Conservation (phyloP, 495 filamentous ascomycete species). For the Astrothelium subdiscretum region DNA sequence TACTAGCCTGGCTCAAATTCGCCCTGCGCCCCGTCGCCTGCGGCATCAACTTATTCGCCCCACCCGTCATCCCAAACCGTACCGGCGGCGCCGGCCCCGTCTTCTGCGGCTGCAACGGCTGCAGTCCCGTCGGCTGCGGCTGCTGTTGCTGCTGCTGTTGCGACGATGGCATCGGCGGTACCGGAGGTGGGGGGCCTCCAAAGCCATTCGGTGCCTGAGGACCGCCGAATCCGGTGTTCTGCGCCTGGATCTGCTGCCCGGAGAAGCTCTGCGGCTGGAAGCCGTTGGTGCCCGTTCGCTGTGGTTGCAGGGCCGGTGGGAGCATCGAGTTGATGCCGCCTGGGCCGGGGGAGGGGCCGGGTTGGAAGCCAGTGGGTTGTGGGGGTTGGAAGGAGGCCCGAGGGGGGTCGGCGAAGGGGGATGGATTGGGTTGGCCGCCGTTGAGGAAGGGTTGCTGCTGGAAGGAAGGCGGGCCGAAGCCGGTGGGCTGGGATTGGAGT, state of each 20-base stretch:
- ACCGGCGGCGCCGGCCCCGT: constrained; percentile 89
- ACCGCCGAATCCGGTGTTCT: constrained; percentile 7
- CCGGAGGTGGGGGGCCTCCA: constrained; percentile 14
- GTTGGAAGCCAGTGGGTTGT: constrained; percentile 19
- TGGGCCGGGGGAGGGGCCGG: constrained; percentile 9
- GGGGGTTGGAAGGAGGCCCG: not conserved
- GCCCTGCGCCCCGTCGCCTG: constrained; percentile 85
- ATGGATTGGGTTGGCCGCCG: constrained; percentile 31
- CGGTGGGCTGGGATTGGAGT: constrained; percentile 36
- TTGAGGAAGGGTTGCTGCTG: constrained; percentile 3
- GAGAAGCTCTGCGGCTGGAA: constrained; percentile 34
- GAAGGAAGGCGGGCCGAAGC: constrained; percentile 15
- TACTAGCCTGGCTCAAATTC: constrained; percentile 89
- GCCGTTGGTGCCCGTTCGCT: constrained; percentile 26
- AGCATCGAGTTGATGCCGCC: not conserved
- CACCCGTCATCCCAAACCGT: constrained; percentile 68
- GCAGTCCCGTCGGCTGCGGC: constrained; percentile 24
- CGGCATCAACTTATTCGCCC: constrained; percentile 68
- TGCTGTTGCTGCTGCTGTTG: constrained; percentile 29
- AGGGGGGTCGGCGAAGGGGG: constrained; percentile 24
- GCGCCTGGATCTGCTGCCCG: constrained; percentile 36
- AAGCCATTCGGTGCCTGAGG: not conserved
- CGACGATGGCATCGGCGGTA: constrained; percentile 30
- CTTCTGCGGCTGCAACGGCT: constrained; percentile 69
- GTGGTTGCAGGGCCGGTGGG: constrained; percentile 22